Evolutionary conservation across 208 protist genomes (phyloP), one percentile per base, ranked within the genome.

Genomic region (Trypanosoma platydactyli): DNA sequence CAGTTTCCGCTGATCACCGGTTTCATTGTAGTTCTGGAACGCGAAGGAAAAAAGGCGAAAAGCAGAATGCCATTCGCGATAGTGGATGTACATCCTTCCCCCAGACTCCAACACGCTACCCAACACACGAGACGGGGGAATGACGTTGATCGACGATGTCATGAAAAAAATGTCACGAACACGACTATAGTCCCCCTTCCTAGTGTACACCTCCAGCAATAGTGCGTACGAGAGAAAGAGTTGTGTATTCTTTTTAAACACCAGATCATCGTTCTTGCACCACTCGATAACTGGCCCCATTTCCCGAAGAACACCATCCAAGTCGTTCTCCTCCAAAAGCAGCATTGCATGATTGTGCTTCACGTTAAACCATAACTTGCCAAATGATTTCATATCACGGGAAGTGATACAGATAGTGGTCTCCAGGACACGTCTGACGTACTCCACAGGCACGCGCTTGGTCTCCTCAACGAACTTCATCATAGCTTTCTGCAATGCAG

Each of bases 21-120:
- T 81, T 61, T 99, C 97, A 68, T 97, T 97, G 76, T 97, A 98
- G 77, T 89, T 77, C 54, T 87, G 86, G 77, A 97, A 97, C 0
- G 95, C 94, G 5, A 71, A 51, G 45, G 97, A 95, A 65, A 99
- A 99, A 61, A 97, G 89, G 11, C 79, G 72, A 69, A 98, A 79
- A 22, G 97, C 98, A 6, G 87, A 79, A 33, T 69, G 62, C 90
- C 94, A 99, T 59, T 98, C 79, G n/a, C 73, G 79, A 40, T 94
- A 73, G 55, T 84, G 75, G 29, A 95, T 78, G 61, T 86, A 92
- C 74, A 97, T 83, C 56, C 94, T 86, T 29, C 91, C 91, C 18
- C 86, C 90, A 9, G 79, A 97, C 72, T 98, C 92, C 66, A 88
- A 71, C 24, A 98, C 97, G 49, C 96, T 88, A 54, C 93, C 96